Evolutionary conservation across 2,329 filamentous ascomycete genomes (phyloP).

Genomic region (Sphaerulina populicola): DNA sequence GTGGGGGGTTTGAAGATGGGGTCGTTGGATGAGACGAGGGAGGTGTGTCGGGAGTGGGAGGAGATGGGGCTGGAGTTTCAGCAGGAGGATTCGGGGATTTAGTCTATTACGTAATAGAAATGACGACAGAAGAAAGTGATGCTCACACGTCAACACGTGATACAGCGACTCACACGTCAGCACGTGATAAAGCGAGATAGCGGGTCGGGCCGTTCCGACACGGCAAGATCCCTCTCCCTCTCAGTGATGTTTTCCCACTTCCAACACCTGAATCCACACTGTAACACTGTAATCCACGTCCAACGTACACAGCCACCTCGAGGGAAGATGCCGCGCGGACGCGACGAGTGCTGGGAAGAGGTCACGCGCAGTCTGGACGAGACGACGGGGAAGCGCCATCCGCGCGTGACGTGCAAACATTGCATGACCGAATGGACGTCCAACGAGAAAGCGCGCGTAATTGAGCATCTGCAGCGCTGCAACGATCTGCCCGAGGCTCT

Average conservation of each 20-base stretch:
- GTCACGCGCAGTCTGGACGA: slow-evolving; percentile 21
- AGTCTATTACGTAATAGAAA: too few relatives aligned
- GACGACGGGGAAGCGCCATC: slow-evolving; percentile 23
- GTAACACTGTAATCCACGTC: too few relatives aligned
- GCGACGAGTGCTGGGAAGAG: slow-evolving; percentile 24
- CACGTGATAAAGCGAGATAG: too few relatives aligned
- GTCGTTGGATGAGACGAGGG: slow-evolving; percentile 5
- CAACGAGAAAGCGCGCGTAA: slow-evolving; percentile 22
- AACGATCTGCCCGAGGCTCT: slow-evolving; percentile 19
- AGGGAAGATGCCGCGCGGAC: slow-evolving; percentile 19
- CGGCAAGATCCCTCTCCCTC: not conserved
- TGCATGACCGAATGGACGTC: slow-evolving; percentile 23
- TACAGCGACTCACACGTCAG: too few relatives aligned
- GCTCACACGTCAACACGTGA: too few relatives aligned
- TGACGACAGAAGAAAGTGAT: too few relatives aligned
- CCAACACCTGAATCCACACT: not conserved
- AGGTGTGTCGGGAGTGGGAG: slow-evolving; percentile 14
- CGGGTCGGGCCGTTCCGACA: too few relatives aligned
- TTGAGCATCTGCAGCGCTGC: slow-evolving; percentile 23
- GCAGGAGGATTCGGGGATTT: slow-evolving; percentile 17
- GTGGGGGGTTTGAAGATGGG: slow-evolving; percentile 8
- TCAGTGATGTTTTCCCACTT: too few relatives aligned
- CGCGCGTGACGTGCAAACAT: slow-evolving; percentile 24
- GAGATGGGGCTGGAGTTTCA: slow-evolving; percentile 12
- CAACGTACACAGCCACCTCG: too few relatives aligned